phyloP scores from a whole-genome alignment of 306 rosid genomes.

The Inga laurina region DNA sequence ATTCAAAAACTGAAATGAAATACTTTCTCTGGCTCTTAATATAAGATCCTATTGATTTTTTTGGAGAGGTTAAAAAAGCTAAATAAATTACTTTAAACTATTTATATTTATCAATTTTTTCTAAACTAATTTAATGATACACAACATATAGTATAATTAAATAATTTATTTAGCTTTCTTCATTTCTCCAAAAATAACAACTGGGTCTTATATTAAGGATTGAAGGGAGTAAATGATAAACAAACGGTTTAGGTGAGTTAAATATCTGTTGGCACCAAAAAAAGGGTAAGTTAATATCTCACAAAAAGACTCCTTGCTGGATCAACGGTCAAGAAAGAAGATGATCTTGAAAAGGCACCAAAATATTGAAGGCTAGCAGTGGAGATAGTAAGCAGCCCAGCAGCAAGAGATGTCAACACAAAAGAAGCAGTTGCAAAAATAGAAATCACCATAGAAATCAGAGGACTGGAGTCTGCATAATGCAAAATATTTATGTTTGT shows the following conservation, averaged over 20 bases:
- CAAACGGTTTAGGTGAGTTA: conserved; percentile 17
- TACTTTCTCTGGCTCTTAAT: no score
- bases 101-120: no score
- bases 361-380: conserved; percentile 79
- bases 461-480: conserved; percentile 70
- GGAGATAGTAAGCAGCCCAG: conserved; percentile 78
- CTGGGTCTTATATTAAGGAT: no score
- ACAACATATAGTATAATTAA: no score
- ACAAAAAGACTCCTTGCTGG: conserved; percentile 87
- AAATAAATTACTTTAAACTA: no score
- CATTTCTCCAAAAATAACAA: no score
- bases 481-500: conserved; percentile 18
- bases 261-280: conserved; percentile 54
- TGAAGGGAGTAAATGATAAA: not conserved
- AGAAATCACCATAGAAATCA: conserved; percentile 57
- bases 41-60: no score
- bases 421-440: conserved; percentile 66
- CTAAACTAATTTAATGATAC: no score
- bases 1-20: no score
- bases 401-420: conserved; percentile 58
- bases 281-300: conserved; percentile 29
- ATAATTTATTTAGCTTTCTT: no score
- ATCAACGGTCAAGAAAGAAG: conserved; percentile 60
- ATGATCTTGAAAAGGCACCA: conserved; percentile 48
- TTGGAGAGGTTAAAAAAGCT: no score